Percentiles rank a stretch among this genome's conserved stretches.
phyloP scores from a whole-genome alignment of 805 yeast species.

The Wickerhamiella sorbophila region DNA sequence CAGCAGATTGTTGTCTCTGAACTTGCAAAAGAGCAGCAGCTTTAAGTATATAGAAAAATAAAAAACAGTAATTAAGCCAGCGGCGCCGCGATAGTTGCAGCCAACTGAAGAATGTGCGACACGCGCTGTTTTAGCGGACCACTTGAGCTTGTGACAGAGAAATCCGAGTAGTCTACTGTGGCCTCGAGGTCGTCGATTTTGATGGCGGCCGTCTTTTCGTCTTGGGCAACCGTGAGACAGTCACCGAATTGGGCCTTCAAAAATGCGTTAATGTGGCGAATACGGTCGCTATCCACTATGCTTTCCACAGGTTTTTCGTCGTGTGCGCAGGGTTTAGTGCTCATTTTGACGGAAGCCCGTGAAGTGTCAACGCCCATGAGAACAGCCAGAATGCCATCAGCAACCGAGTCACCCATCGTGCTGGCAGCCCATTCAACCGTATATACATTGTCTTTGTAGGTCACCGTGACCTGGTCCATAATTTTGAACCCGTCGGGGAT shows the following conservation, averaged over 20 bases:
- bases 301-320: constrained; percentile 13
- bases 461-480: constrained; percentile 50
- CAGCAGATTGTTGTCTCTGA: constrained; percentile 65
- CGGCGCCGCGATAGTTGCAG: constrained; percentile 73
- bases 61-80: constrained; percentile 22
- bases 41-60: background rate
- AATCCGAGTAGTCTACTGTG: constrained; percentile 43
- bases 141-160: constrained; percentile 59
- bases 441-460: constrained; percentile 33
- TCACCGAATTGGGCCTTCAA: constrained; percentile 83
- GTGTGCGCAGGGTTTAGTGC: constrained; percentile 35
- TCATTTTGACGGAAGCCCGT: constrained; percentile 84
- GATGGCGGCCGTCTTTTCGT: constrained; percentile 36
- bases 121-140: constrained; percentile 70
- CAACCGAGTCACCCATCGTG: constrained; percentile 78
- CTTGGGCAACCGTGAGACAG: constrained; percentile 30
- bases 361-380: constrained; percentile 83
- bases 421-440: constrained; percentile 86
- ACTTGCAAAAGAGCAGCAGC: constrained; percentile 33
- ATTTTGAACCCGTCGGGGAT: constrained; percentile 37
- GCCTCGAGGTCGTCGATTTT: constrained; percentile 69
- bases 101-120: constrained; percentile 63
- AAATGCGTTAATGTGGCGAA: constrained; percentile 42
- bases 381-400: constrained; percentile 86
- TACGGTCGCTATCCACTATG: constrained; percentile 16